Conservation (phyloP, 2,329 filamentous ascomycete genomes). For the Ophiocordyceps unilateralis region DNA sequence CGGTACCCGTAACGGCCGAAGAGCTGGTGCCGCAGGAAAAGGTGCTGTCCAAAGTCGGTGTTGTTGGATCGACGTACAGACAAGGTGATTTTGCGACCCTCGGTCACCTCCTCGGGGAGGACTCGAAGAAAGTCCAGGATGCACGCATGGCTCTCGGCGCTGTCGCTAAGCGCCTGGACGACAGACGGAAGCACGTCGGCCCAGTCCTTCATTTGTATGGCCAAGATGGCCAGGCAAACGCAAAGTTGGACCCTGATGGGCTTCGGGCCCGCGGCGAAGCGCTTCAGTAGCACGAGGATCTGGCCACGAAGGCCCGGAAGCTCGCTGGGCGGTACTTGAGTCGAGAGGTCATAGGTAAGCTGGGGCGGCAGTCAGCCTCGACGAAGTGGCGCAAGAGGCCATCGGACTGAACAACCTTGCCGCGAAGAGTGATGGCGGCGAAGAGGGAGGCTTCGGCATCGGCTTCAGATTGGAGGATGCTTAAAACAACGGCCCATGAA, state of each 20-base stretch:
- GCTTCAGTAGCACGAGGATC: constrained; percentile 62
- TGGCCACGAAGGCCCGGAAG: constrained; percentile 67
- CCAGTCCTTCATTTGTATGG: constrained; percentile 93
- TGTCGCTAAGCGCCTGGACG: constrained; percentile 59
- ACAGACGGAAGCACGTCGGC: constrained; percentile 79
- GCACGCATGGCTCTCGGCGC: constrained; percentile 64
- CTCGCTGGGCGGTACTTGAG: constrained; percentile 66
- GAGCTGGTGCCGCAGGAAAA: constrained; percentile 13
- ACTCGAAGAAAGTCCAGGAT: constrained; percentile 94
- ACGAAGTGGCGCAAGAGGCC: background rate
- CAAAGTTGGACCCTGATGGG: constrained; percentile 81
- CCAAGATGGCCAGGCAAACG: constrained; percentile 84
- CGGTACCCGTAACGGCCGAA: constrained; percentile 17
- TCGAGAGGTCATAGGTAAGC: constrained; percentile 86
- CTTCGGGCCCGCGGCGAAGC: constrained; percentile 68
- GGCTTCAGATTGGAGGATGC: constrained; percentile 66
- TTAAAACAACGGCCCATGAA: constrained; percentile 79
- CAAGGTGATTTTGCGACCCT: constrained; percentile 98
- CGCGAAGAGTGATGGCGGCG: constrained; percentile 89
- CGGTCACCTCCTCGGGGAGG: constrained; percentile 94
- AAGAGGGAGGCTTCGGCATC: constrained; percentile 82
- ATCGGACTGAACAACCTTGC: constrained; percentile 49
- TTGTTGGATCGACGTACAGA: constrained; percentile 70
- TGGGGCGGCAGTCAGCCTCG: constrained; percentile 18
- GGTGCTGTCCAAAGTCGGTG: constrained; percentile 21